phyloP scores from a whole-genome alignment of 202 grass and related monocot genomes.

The Dendrocalamus latiflorus region DNA sequence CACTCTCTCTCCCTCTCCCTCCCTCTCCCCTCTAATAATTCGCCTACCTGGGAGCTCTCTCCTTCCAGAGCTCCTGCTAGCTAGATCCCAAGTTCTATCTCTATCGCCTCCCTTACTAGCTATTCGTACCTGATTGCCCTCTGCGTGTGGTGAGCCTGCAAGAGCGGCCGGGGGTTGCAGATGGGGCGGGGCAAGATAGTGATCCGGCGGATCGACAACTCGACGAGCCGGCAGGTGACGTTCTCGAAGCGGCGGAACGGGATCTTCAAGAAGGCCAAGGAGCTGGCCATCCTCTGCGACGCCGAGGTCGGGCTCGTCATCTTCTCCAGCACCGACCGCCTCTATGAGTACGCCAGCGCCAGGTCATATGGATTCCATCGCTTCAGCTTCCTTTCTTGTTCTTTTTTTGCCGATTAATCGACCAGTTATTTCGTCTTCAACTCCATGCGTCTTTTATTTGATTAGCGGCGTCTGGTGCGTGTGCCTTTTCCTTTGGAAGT shows the following conservation, averaged over 20 bases:
- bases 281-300: slow-evolving; percentile 79
- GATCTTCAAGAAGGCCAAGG: slow-evolving; percentile 92
- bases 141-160: background rate
- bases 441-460: background rate
- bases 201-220: slow-evolving; percentile 84
- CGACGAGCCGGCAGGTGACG: slow-evolving; percentile 77
- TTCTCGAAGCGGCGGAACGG: slow-evolving; percentile 82
- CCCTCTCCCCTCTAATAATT: slow-evolving; percentile 27
- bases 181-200: slow-evolving; percentile 87
- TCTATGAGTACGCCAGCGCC: slow-evolving; percentile 73
- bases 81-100: background rate
- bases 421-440: background rate
- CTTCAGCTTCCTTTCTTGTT: background rate
- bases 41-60: slow-evolving; percentile 14
- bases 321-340: slow-evolving; percentile 83
- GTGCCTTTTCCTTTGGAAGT: background rate
- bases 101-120: background rate
- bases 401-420: background rate
- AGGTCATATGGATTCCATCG: slow-evolving; percentile 41
- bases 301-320: slow-evolving; percentile 79
- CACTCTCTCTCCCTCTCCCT: background rate
- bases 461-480: background rate
- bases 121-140: background rate
- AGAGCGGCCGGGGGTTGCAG: background rate
- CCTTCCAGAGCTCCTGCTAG: slow-evolving; percentile 18